These are phyloP conservation scores for Afroboletus lepidellus DNA, from an alignment of 1,284 basidiomycete genomes.

Conservation along the genomic window DNA sequence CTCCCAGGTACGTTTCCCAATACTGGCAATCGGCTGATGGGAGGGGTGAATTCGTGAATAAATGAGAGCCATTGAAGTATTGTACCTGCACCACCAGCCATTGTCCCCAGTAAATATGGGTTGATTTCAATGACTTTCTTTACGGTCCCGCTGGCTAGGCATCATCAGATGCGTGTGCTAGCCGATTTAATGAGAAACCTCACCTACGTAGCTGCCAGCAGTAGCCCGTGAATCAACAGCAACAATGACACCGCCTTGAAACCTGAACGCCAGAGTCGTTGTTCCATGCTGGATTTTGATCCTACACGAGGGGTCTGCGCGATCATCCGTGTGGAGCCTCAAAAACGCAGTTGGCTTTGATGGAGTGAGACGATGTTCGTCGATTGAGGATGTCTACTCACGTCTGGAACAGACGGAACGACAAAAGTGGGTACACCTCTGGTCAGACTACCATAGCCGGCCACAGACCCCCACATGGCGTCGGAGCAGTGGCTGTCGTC, in stretches of 20 bases:
- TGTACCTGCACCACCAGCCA: conserved; percentile 97
- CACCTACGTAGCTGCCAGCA: conserved; percentile 94
- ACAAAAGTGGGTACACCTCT: conserved; percentile 70
- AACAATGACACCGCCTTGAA: conserved; percentile 95
- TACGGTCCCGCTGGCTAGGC: conserved; percentile 86
- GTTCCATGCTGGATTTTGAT: conserved; percentile 99
- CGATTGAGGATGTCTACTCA: conserved; percentile 40
- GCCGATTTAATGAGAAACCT: conserved; percentile 25
- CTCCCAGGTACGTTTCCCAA: conserved; percentile 99
- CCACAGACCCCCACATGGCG: conserved; percentile 76
- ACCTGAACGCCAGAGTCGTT: conserved; percentile 97
- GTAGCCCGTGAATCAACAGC: conserved; percentile 98
- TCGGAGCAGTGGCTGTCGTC: conserved; percentile 66
- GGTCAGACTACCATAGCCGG: conserved; percentile 72
- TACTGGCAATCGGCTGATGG: conserved; percentile 84
- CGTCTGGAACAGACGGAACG: conserved; percentile 71
- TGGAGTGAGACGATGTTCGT: conserved; percentile 14
- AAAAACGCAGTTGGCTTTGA: conserved; percentile 85
- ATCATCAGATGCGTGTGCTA: conserved; percentile 4
- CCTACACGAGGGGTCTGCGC: conserved; percentile 86
- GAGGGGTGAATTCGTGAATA: conserved; percentile 9
- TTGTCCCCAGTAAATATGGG: conserved; percentile 95
- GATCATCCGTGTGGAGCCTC: conserved; percentile 89
- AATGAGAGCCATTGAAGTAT: conserved; percentile 11
- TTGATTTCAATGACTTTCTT: conserved; percentile 99